Conservation (phyloP, 306 rosid species). For the Prosopis cineraria region DNA sequence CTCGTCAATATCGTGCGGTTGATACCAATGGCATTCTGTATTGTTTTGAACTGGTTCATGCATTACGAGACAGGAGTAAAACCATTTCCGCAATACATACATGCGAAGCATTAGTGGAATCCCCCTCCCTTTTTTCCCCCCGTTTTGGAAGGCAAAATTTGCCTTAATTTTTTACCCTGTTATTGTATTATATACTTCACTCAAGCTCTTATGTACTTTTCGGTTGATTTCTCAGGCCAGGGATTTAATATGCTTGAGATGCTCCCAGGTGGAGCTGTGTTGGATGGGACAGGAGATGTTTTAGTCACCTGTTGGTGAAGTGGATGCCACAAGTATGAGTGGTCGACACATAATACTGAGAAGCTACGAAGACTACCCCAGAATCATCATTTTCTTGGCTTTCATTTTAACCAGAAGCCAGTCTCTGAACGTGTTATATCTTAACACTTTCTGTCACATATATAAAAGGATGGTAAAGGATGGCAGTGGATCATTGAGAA, state of each 20-base stretch:
- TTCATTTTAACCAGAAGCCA: not conserved
- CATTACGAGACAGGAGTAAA: too few relatives aligned
- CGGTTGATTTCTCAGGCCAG: too few relatives aligned
- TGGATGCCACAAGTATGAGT: not conserved
- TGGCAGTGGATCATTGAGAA: not conserved
- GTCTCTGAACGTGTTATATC: not conserved
- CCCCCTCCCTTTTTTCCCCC: too few relatives aligned
- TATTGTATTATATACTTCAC: too few relatives aligned
- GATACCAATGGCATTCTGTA: not conserved
- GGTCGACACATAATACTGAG: not conserved
- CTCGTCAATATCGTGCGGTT: not conserved
- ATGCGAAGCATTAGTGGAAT: too few relatives aligned
- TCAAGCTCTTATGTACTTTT: too few relatives aligned
- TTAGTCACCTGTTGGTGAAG: not conserved
- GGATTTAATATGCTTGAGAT: too few relatives aligned
- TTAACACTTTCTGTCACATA: not conserved
- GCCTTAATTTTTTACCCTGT: too few relatives aligned
- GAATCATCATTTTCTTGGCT: not conserved
- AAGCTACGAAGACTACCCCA: constrained; percentile 33
- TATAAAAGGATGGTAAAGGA: not conserved
- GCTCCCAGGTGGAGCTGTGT: constrained; percentile 83
- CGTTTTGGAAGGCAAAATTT: too few relatives aligned
- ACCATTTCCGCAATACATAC: too few relatives aligned
- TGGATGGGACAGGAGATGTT: constrained; percentile 76
- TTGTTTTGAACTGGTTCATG: not conserved